phyloP scores from a whole-genome alignment of 768 basidiomycete genomes.

The Mycena galopus region DNA sequence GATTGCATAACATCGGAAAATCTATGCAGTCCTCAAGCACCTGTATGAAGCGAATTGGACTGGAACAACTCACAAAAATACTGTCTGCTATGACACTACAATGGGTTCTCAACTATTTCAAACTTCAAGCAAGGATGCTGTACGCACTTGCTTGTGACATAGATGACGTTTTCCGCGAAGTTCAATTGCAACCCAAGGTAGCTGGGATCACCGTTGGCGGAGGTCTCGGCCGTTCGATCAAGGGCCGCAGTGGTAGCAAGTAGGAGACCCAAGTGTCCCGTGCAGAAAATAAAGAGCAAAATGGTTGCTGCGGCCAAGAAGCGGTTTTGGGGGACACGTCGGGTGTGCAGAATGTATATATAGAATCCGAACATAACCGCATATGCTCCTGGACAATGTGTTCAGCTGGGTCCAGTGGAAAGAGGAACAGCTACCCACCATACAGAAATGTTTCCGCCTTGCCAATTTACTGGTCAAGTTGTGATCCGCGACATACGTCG shows the following conservation, averaged over 20 bases:
- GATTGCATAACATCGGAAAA: constrained; percentile 23
- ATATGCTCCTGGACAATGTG: constrained; percentile 6
- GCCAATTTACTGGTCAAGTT: too few species aligned
- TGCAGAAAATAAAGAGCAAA: constrained; percentile 13
- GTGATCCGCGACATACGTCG: too few species aligned
- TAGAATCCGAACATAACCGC: constrained; percentile 16
- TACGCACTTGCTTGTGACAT: constrained; percentile 21
- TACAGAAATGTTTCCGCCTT: constrained; percentile 10
- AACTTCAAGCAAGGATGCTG: neutral
- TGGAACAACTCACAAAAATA: constrained; percentile 16
- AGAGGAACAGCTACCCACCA: too few species aligned
- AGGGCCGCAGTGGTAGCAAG: neutral
- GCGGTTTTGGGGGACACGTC: neutral
- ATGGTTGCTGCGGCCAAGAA: constrained; percentile 7
- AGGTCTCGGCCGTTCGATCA: neutral
- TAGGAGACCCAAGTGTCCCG: neutral
- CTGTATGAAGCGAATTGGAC: neutral
- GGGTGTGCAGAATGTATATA: neutral
- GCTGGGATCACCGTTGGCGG: too few species aligned
- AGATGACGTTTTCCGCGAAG: neutral
- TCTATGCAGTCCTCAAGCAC: neutral
- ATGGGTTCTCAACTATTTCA: neutral
- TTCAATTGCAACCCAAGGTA: neutral
- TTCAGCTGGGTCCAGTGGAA: neutral
- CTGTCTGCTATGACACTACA: constrained; percentile 13